Conservation (phyloP, 1,284 basidiomycete species). For the Apiotrichum domesticum region DNA sequence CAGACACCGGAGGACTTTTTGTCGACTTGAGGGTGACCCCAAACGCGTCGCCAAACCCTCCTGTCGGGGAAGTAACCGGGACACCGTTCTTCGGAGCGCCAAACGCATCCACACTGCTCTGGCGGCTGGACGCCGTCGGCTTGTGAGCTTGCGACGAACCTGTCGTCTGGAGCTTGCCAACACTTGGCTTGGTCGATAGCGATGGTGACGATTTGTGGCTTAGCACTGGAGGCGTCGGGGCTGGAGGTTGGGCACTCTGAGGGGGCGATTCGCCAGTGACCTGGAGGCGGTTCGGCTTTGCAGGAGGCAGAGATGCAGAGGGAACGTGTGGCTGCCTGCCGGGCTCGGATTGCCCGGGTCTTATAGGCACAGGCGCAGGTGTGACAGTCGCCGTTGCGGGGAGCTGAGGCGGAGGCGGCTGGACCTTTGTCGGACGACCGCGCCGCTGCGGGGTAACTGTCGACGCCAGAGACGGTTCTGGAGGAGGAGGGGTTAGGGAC, state of each 20-base stretch:
- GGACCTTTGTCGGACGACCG: constrained; percentile 34
- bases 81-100: constrained; percentile 23
- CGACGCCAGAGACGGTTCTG: constrained; percentile 29
- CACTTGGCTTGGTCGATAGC: neutral
- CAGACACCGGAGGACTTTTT: neutral
- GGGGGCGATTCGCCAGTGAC: constrained; percentile 28
- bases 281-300: constrained; percentile 15
- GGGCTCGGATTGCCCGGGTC: neutral
- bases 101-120: constrained; percentile 30
- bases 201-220: neutral
- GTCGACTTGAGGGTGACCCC: constrained; percentile 6
- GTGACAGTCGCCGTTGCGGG: neutral
- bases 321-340: neutral
- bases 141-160: neutral
- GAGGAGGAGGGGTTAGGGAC: constrained; percentile 15
- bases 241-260: neutral
- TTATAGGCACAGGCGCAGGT: neutral
- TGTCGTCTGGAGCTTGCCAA: neutral
- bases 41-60: constrained; percentile 34
- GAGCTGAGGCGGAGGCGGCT: neutral
- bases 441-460: constrained; percentile 42
- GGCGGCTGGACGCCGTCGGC: constrained; percentile 4
- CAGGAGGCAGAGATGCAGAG: neutral
- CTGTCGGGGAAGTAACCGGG: constrained; percentile 2
- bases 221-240: constrained; percentile 16